These are phyloP conservation scores for Boechera retrofracta DNA, from an alignment of 345 rosid genomes.

Conservation along the genomic window DNA sequence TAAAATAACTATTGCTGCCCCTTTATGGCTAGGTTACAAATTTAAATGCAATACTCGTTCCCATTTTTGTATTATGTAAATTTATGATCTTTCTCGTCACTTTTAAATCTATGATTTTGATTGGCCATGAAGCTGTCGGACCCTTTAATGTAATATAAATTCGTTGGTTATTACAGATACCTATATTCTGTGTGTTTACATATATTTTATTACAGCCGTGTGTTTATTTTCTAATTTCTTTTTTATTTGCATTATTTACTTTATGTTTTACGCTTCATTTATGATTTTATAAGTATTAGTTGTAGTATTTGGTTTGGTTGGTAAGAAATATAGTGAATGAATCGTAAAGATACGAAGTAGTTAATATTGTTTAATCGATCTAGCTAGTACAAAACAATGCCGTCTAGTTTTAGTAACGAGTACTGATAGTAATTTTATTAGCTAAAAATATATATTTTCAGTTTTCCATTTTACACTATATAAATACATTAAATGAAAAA, in stretches of 20 bases:
- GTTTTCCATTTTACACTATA: neutral
- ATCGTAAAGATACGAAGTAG: neutral
- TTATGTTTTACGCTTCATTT: slow-evolving; percentile 2
- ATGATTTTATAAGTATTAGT: slow-evolving; percentile 1
- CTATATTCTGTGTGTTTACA: neutral
- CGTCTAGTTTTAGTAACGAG: no score
- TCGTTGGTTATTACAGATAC: neutral
- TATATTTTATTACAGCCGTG: neutral
- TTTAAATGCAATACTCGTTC: slow-evolving; percentile 20
- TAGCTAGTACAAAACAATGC: neutral
- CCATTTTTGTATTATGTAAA: slow-evolving; percentile 25
- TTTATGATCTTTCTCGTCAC: slow-evolving; percentile 37
- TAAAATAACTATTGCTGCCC: slow-evolving; percentile 27
- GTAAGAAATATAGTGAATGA: neutral
- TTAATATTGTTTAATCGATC: neutral
- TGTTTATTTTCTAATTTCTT: neutral
- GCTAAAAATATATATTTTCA: neutral
- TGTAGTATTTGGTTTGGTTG: neutral
- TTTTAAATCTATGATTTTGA: slow-evolving; percentile 33
- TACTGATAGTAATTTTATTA: no score
- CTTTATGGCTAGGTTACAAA: slow-evolving; percentile 37
- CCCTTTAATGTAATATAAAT: slow-evolving; percentile 19
- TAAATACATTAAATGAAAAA: neutral
- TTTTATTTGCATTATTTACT: slow-evolving; percentile 12
- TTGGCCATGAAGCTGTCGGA: slow-evolving; percentile 37